Conservation (phyloP, 805 yeast genomes). For the Blastobotrys peoriensis region DNA sequence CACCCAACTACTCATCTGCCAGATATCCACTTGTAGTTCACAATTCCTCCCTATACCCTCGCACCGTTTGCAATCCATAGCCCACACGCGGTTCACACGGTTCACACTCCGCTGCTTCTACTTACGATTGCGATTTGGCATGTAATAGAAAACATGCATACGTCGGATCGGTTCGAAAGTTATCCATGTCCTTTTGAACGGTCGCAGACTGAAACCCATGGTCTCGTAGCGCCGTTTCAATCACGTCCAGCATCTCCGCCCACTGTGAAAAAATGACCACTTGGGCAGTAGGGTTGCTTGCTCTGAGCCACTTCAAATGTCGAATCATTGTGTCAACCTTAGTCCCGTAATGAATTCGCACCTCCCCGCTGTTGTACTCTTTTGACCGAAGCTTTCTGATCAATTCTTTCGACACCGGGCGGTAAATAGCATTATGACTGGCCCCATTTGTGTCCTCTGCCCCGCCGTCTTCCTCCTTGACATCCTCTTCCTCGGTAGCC, state of each 20-base stretch:
- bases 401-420: background rate
- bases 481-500: constrained; percentile 31
- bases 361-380: background rate
- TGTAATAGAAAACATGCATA: constrained; percentile 83
- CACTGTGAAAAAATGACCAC: constrained; percentile 88
- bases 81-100: too few relatives aligned
- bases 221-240: constrained; percentile 58
- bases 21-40: too few relatives aligned
- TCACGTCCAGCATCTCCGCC: constrained; percentile 61
- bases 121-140: constrained; percentile 72
- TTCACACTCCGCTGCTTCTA: too few relatives aligned
- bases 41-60: too few relatives aligned
- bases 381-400: background rate
- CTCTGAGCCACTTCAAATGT: constrained; percentile 59
- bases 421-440: constrained; percentile 20
- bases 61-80: too few relatives aligned
- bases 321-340: constrained; percentile 79
- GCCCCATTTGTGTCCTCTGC: constrained; percentile 24
- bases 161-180: constrained; percentile 52
- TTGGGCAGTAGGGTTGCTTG: constrained; percentile 58
- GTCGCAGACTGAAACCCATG: constrained; percentile 56
- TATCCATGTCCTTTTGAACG: constrained; percentile 44
- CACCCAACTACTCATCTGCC: too few relatives aligned
- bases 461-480: constrained; percentile 28
- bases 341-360: constrained; percentile 59